phyloP scores from a whole-genome alignment of 108 stramenopile genomes.

The Pseudonitzschia pungens region DNA sequence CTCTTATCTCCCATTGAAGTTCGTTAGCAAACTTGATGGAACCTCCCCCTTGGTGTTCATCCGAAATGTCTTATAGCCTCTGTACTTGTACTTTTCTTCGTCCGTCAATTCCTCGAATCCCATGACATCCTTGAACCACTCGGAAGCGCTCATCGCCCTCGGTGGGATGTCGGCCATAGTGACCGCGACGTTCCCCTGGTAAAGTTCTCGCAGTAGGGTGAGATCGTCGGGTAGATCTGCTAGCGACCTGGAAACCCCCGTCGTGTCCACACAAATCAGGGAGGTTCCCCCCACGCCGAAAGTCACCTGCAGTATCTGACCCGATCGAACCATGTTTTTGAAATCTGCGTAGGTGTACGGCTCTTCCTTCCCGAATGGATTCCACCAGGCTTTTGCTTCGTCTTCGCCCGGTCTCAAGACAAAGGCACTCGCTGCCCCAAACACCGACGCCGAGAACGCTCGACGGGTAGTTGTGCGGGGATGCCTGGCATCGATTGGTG shows the following conservation, averaged over 20 bases:
- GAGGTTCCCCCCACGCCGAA: not conserved
- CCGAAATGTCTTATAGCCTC: conserved; percentile 7
- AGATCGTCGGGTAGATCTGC: not conserved
- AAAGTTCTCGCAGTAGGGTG: not conserved
- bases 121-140: conserved; percentile 6
- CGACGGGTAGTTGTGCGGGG: not conserved
- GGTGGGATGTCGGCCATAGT: not conserved
- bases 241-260: not conserved
- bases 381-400: not conserved
- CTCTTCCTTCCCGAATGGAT: not conserved
- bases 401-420: not conserved
- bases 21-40: not conserved
- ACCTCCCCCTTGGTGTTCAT: not conserved
- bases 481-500: not conserved
- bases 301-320: not conserved
- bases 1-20: not conserved
- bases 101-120: not conserved
- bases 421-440: not conserved
- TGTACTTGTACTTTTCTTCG: conserved; percentile 15
- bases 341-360: not conserved
- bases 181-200: not conserved
- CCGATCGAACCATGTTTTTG: not conserved
- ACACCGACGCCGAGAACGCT: not conserved
- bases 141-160: not conserved
- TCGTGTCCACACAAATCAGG: not conserved